Evolutionary conservation across 176 grass and related monocot species (phyloP), one percentile per base, ranked within the genome.

Genomic region (Pontederia paniculata): DNA sequence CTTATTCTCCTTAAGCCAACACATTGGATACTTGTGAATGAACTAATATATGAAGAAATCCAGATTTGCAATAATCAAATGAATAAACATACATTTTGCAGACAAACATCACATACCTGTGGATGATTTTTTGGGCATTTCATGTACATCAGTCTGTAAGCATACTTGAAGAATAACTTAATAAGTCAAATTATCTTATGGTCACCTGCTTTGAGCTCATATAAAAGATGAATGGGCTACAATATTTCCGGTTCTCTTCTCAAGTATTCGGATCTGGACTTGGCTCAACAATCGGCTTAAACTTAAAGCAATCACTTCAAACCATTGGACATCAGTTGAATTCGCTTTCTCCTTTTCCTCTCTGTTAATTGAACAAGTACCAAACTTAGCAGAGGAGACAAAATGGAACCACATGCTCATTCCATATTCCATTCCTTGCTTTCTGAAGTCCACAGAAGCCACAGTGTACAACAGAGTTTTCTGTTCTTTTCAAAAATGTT

Each of bases 371-470:
- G 43, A 62, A 62, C 45, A 62, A 62, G 42, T 89, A 71, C 82
- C 79, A 96, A 86, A 83, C 90, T 89, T 96, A 75, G 72, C 23
- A 78, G 69, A 81, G 90, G 79, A 76, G 82, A 81, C 79, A 89
- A 89, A 71, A 72, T 62, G 55, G 90, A 83, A 95, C 66, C 72
- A 74, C 52, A 83, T 95, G 82, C 89, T 86, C 73, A 76, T 89
- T 89, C 81, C 62, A 73, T 78, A 70, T 74, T 86, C 81, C 74
- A 56, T 70, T 88, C 60, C 76, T 57, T 82, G 63, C 77, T 67
- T 95, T 96, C 25, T 31, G 25, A 31, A 31, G 25, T 31, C 5
- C 25, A 5, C 25, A 31, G 25, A 1, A 31, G 5, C 25, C 73
- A 65, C 50, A 49, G 14, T 48, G 62, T 63, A 79, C 81, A 80